These are phyloP conservation scores for Penicillium sp. DNA, from an alignment of 2,329 filamentous ascomycete species.

Conservation along the genomic window DNA sequence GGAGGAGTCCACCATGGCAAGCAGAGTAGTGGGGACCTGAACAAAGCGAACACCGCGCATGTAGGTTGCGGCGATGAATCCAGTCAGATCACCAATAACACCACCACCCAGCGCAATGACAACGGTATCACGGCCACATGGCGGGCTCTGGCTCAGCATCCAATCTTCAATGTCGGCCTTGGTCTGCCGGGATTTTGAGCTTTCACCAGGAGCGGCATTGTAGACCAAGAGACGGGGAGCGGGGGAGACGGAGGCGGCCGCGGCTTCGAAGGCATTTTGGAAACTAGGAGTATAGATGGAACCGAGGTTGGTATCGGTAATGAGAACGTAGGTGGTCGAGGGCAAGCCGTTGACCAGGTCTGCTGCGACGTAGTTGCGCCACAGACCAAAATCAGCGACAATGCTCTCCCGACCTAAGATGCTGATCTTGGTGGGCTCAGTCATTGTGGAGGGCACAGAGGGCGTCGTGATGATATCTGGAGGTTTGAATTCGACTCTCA, in stretches of 20 bases:
- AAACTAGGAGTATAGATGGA: slow-evolving; percentile 80
- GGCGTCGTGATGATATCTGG: slow-evolving; percentile 9
- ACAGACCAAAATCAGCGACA: slow-evolving; percentile 86
- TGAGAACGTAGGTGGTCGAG: slow-evolving; percentile 91
- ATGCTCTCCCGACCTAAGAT: slow-evolving; percentile 91
- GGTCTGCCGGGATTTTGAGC: slow-evolving; percentile 87
- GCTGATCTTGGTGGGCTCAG: slow-evolving; percentile 63
- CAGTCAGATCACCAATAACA: slow-evolving; percentile 97
- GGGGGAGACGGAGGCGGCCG: slow-evolving; percentile 46
- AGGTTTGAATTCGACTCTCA: slow-evolving; percentile 21
- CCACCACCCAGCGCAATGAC: slow-evolving; percentile 93
- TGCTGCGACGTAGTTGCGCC: slow-evolving; percentile 75
- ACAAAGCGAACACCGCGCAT: slow-evolving; percentile 97
- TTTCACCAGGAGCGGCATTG: slow-evolving; percentile 85
- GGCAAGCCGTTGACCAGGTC: slow-evolving; percentile 76
- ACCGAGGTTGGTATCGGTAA: slow-evolving; percentile 92
- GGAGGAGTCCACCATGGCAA: slow-evolving; percentile 97
- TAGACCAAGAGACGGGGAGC: slow-evolving; percentile 77
- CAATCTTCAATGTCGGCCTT: slow-evolving; percentile 97
- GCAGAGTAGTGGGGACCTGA: slow-evolving; percentile 90
- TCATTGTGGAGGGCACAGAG: slow-evolving; percentile 27
- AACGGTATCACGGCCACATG: slow-evolving; percentile 91
- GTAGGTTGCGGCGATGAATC: slow-evolving; percentile 95
- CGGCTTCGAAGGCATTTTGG: slow-evolving; percentile 62
- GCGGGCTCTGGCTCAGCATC: slow-evolving; percentile 78